Percentiles rank a stretch among this genome's conserved stretches.
These are phyloP conservation scores for Oropetium thomaeum DNA, from an alignment of 176 grass and related monocot species.

Conservation along the genomic window DNA sequence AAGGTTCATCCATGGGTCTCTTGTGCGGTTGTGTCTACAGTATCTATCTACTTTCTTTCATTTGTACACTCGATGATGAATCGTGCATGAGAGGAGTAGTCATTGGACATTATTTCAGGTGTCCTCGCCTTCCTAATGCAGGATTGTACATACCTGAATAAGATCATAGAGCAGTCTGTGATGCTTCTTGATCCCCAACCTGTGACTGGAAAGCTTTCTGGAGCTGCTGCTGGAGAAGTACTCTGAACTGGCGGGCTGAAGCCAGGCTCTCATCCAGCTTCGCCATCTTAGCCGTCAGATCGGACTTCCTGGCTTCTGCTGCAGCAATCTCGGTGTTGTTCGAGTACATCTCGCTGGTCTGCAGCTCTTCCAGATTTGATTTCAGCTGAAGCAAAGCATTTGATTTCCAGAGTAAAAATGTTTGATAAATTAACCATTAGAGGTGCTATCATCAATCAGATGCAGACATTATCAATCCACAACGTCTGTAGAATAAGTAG, in stretches of 20 bases:
- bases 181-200: conserved; percentile 28
- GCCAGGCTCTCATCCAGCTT: conserved; percentile 60
- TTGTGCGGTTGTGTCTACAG: too few species aligned
- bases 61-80: background rate
- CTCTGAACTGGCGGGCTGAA: conserved; percentile 49
- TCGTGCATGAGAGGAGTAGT: background rate
- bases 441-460: conserved; percentile 7
- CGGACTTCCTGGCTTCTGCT: conserved; percentile 61
- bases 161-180: conserved; percentile 19
- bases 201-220: conserved; percentile 56
- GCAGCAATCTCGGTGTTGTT: conserved; percentile 47
- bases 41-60: background rate
- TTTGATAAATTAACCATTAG: conserved; percentile 16
- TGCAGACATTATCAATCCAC: background rate
- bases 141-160: background rate
- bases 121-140: background rate
- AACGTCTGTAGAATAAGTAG: background rate
- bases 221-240: conserved; percentile 69
- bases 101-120: background rate
- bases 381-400: conserved; percentile 43
- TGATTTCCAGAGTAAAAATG: background rate
- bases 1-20: background rate
- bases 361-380: conserved; percentile 52
- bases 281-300: conserved; percentile 61
- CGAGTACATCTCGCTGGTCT: conserved; percentile 38